Evolutionary conservation across 169 alveolate genomes (phyloP), one percentile per base, ranked within the genome.

Genomic region (Plasmodium ovale): DNA sequence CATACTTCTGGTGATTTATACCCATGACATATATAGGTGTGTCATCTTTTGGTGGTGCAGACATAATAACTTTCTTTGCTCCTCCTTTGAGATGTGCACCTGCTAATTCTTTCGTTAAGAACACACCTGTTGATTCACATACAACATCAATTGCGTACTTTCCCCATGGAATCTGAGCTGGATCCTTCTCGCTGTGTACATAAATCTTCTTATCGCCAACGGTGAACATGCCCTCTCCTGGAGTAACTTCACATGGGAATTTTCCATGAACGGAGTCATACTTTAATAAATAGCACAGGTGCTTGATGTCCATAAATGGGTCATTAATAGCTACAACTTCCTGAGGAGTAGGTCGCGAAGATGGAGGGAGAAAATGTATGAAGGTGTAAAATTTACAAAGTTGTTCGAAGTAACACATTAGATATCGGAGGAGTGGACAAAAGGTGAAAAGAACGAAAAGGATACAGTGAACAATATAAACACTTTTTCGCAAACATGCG

Each of bases 11-110:
- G 89, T 98, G 99, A 95, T 99, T 99, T 69, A 98, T 99, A 39
- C 99, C 99, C 98, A 97, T 95, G 59, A 98, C 99, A 94, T 92
- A 99, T 92, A 98, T 97, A 62, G 99, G 99, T 42, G 98, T 97
- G 87, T 94, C 97, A 72, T 98, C 99, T 95, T 98, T 98, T 58
- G 99, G 98, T 53, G 99, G 99, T 29, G 99, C 99, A 39, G 99
- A 98, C 93, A 98, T 96, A 87, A 98, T 96, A 69, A 98, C 99
- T 91, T 98, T 97, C 97, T 97, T 98, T 62, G 99, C 99, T 12
- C 99, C 99, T 27, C 99, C 99, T 79, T 95, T 92, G 47, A 98
- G 62, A 92, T 99, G 99, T 60, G 88, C 95, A 58, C 91, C 92
- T 33, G 99, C 98, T 95, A 96, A 97, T 93, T 97, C 99, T 84